These are phyloP conservation scores for Hydrangea macrophylla DNA, from an alignment of 148 eudicot species.

Conservation along the genomic window DNA sequence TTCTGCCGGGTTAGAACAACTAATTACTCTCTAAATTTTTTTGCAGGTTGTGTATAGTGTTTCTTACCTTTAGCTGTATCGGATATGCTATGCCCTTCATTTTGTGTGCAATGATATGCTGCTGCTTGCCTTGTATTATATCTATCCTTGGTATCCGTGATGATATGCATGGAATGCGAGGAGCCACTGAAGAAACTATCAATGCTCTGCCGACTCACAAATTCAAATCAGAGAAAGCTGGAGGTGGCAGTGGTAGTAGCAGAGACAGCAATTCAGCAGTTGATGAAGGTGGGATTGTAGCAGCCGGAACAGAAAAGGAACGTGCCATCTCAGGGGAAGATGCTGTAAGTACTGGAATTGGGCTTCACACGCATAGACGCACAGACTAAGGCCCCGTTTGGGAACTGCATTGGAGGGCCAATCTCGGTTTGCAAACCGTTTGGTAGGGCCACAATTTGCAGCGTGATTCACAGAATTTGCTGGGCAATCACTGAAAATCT, in stretches of 20 bases:
- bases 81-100: constrained; percentile 86
- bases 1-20: not conserved
- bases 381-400: too few relatives aligned
- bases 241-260: constrained; percentile 29
- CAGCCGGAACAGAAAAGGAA: constrained; percentile 67
- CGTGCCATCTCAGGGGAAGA: constrained; percentile 71
- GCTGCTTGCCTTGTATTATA: constrained; percentile 79
- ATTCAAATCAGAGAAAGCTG: constrained; percentile 55
- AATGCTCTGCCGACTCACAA: constrained; percentile 64
- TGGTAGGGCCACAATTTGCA: too few relatives aligned
- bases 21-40: not conserved
- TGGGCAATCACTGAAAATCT: too few relatives aligned
- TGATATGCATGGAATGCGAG: constrained; percentile 53
- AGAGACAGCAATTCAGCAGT: constrained; percentile 29
- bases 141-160: constrained; percentile 68
- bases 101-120: constrained; percentile 72
- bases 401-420: too few relatives aligned
- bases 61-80: constrained; percentile 65
- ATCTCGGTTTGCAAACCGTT: too few relatives aligned
- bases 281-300: constrained; percentile 58
- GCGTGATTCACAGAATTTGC: too few relatives aligned
- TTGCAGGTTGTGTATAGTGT: constrained; percentile 69
- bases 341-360: constrained; percentile 51
- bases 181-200: constrained; percentile 68
- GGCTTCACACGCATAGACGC: too few relatives aligned